These are phyloP conservation scores for Eucalyptus grandis DNA, from an alignment of 345 rosid species.

Conservation along the genomic window DNA sequence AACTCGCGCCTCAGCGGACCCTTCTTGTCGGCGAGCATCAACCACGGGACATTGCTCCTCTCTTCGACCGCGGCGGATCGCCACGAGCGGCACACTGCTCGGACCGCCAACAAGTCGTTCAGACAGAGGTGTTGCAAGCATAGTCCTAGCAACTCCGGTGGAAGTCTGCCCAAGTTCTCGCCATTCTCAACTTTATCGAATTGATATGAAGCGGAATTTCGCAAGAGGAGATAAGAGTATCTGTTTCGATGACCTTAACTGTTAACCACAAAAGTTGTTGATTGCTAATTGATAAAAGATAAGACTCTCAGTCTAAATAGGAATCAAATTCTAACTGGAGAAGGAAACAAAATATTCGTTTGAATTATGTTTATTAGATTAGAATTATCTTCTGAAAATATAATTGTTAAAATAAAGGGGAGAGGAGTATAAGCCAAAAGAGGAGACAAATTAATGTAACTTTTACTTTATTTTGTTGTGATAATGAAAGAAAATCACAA, in stretches of 20 bases:
- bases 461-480: not conserved
- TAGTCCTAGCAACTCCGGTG: not conserved
- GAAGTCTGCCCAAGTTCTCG: not conserved
- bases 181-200: not conserved
- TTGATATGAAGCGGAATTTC: not conserved
- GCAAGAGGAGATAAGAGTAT: not conserved
- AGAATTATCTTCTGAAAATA: not conserved
- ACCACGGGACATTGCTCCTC: too few relatives aligned
- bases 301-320: too few relatives aligned
- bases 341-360: not conserved
- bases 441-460: not conserved
- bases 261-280: too few relatives aligned
- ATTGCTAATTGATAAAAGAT: too few relatives aligned
- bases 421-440: not conserved
- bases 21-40: too few relatives aligned
- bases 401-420: not conserved
- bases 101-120: too few relatives aligned
- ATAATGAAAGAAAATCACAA: not conserved
- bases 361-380: not conserved
- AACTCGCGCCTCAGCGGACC: too few relatives aligned
- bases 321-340: too few relatives aligned
- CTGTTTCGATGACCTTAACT: too few relatives aligned
- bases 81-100: too few relatives aligned
- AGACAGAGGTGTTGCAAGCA: too few relatives aligned
- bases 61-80: too few relatives aligned